Base-by-base conservation (phyloP, 2,329 filamentous ascomycete genomes). In the Tolypocladium paradoxum region DNA sequence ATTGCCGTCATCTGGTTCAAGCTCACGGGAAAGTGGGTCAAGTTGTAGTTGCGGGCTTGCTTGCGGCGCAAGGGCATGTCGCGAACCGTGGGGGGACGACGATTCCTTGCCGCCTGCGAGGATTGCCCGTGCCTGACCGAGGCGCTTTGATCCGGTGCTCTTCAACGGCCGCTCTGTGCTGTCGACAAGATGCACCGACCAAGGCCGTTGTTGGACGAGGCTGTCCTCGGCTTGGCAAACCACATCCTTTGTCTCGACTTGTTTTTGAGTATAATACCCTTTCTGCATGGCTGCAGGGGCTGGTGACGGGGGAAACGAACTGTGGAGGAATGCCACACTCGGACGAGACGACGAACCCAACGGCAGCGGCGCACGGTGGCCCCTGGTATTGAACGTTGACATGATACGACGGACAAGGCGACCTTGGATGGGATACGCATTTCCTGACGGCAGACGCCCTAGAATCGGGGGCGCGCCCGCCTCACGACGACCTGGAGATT, bases 1-100 rank as follows among this genome's bases (percentile, higher is more conserved):
- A 62, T 85, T 18, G 80, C 81, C 33, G 71, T 77, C 47, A 67
- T 81, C 54, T 84, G 81, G 80, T 81, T 74, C 66, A 84, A 84
- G 69, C 62, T 85, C 47, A 85, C 81, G 0, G 82, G 82, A 33
- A 71, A 79, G 56, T 77, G 76, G 63, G 77, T 82, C 63, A 82
- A 79, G 70, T 68, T 82, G 48, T 82, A 51, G n/a, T 45, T 29
- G 27, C 24, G 40, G 3, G 31, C 46, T 35, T 9, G 46, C 11
- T 4, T 6, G 20, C 68, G 67, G 53, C 49, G 24, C 8, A 38
- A 6, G 35, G 49, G 48, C 36, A 22, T 37, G 35, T 34, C 36
- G 43, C 49, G 34, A 43, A 16, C 24, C 12, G 38, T 11, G 14
- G 38, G 37, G 37, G 9, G 9, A 20, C 20, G 12, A 20, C 37